A percentile compares a stretch with the other conserved stretches of the same genome.
These are phyloP conservation scores for Kregervanrija pseudodelftensis DNA, from an alignment of 805 yeast species.

Conservation along the genomic window DNA sequence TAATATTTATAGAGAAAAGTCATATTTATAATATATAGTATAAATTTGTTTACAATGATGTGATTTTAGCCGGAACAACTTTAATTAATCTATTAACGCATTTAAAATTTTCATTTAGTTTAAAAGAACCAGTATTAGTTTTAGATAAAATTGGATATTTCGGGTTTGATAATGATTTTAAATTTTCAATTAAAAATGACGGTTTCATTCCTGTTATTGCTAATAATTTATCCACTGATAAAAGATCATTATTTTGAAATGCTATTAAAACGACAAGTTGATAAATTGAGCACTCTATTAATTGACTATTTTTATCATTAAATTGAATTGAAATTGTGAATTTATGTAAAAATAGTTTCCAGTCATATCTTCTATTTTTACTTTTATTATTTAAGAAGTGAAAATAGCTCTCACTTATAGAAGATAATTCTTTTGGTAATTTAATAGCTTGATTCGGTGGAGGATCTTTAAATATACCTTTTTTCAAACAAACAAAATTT, in stretches of 20 bases:
- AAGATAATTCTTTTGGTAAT: slow-evolving; percentile 10
- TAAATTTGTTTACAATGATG: no score
- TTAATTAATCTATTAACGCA: no score
- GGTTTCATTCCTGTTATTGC: slow-evolving; percentile 26
- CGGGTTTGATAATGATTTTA: not conserved
- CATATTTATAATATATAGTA: no score
- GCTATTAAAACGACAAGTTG: slow-evolving; percentile 36
- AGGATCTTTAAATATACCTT: slow-evolving; percentile 17
- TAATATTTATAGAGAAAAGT: no score
- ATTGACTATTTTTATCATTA: slow-evolving; percentile 17
- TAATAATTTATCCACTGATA: slow-evolving; percentile 20
- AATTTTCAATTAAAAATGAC: not conserved
- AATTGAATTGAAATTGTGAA: slow-evolving; percentile 29
- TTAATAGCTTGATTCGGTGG: slow-evolving; percentile 15
- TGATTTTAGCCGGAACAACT: no score
- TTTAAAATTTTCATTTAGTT: no score
- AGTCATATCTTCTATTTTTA: slow-evolving; percentile 25
- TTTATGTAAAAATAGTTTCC: slow-evolving; percentile 39
- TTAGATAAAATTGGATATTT: slow-evolving; percentile 10
- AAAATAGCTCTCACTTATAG: slow-evolving; percentile 6
- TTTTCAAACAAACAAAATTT: slow-evolving; percentile 6
- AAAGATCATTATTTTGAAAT: slow-evolving; percentile 26
- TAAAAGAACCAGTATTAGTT: not conserved
- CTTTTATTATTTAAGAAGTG: slow-evolving; percentile 5
- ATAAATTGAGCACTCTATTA: slow-evolving; percentile 31